Evolutionary conservation across 768 basidiomycete genomes (phyloP).

Genomic region (Paxillus ammoniavirescens): DNA sequence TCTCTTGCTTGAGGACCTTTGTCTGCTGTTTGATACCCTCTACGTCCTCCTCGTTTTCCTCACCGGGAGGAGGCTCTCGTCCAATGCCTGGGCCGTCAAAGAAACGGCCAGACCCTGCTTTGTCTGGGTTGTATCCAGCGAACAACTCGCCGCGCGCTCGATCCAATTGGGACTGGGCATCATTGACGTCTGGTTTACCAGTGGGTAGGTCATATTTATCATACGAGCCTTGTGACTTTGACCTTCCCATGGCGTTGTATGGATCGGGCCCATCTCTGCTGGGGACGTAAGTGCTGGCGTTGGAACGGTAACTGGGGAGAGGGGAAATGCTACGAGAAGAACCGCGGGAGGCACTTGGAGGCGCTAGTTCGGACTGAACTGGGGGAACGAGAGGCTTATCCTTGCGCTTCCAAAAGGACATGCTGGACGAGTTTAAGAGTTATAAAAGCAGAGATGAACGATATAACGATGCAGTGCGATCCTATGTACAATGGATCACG

Average conservation of each 20-base stretch:
- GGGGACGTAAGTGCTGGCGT: constrained; percentile 60
- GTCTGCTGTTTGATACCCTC: constrained; percentile 96
- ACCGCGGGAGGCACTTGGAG: constrained; percentile 23
- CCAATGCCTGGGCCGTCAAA: constrained; percentile 57
- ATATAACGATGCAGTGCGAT: not conserved
- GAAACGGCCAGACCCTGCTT: constrained; percentile 61
- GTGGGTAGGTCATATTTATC: constrained; percentile 25
- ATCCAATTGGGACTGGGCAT: constrained; percentile 49
- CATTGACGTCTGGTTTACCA: constrained; percentile 8
- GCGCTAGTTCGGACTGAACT: constrained; percentile 38
- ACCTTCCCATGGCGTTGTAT: constrained; percentile 36
- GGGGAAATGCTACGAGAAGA: constrained; percentile 37
- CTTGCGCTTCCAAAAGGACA: constrained; percentile 58
- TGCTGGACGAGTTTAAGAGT: constrained; percentile 2
- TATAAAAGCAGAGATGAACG: not conserved
- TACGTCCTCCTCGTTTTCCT: constrained; percentile 82
- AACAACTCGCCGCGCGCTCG: constrained; percentile 73
- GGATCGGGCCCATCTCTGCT: constrained; percentile 64
- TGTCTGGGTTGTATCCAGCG: constrained; percentile 66
- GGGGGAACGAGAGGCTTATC: constrained; percentile 68
- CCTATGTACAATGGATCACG: not conserved
- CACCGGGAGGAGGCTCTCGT: constrained; percentile 52
- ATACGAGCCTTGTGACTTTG: constrained; percentile 23
- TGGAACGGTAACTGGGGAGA: constrained; percentile 47
- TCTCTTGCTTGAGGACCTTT: constrained; percentile 87